phyloP scores from a whole-genome alignment of 495 filamentous ascomycete genomes.

The Clavariopsis aquatica region DNA sequence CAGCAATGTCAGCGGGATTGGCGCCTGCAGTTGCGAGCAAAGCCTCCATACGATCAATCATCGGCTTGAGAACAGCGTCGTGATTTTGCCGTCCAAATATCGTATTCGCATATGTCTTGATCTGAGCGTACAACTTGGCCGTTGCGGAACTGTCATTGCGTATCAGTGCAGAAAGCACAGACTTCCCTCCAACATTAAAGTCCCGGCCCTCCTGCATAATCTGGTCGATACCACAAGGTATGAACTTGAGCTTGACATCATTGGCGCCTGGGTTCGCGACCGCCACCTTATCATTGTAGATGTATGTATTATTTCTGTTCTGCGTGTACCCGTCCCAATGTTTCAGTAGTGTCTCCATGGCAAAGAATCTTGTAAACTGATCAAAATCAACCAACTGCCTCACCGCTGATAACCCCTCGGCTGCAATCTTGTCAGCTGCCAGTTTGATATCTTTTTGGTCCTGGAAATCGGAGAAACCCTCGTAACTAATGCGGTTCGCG shows the following conservation, averaged over 20 bases:
- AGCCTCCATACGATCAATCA: conserved; percentile 15
- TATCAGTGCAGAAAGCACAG: background rate
- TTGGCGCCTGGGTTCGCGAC: conserved; percentile 7
- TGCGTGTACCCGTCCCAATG: conserved; percentile 21
- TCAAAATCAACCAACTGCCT: conserved; percentile 13
- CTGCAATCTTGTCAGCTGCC: conserved; percentile 7
- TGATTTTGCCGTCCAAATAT: conserved; percentile 12
- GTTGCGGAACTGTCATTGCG: background rate
- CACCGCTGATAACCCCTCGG: conserved; percentile 7
- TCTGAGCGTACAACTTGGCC: conserved; percentile 1
- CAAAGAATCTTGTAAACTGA: conserved; percentile 2
- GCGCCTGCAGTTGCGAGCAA: conserved; percentile 10
- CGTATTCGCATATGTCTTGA: conserved; percentile 10
- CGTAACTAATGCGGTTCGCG: conserved; percentile 11
- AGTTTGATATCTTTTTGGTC: conserved; percentile 17
- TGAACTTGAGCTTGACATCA: conserved; percentile 24
- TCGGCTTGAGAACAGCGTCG: conserved; percentile 4
- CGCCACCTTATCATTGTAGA: conserved; percentile 19
- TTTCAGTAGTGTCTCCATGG: conserved; percentile 19
- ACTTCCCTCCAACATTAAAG: conserved; percentile 3
- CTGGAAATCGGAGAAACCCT: conserved; percentile 15
- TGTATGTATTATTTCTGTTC: conserved; percentile 19
- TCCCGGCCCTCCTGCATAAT: conserved; percentile 9
- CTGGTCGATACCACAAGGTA: conserved; percentile 21
- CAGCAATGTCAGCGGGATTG: background rate